These are phyloP conservation scores for Luzula sylvatica DNA, from an alignment of 176 grass and related monocot genomes.

Conservation along the genomic window DNA sequence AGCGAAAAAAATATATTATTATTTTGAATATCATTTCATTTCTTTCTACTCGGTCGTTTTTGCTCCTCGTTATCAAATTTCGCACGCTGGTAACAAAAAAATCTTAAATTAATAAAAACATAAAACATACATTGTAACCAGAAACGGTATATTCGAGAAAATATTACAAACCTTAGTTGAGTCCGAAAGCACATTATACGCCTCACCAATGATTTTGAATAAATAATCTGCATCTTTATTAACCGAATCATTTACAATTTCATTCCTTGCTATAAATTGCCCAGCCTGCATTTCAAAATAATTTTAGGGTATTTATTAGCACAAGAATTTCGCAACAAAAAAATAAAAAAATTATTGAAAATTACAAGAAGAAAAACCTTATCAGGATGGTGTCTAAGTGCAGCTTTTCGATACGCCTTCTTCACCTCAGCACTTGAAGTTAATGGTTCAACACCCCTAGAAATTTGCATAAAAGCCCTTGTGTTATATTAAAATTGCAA, in stretches of 20 bases:
- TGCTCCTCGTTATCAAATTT: slow-evolving; percentile 5
- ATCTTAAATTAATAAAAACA: not conserved
- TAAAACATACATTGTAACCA: not conserved
- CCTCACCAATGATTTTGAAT: slow-evolving; percentile 86
- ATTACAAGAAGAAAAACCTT: slow-evolving; percentile 30
- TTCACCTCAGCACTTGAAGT: slow-evolving; percentile 64
- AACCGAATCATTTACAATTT: slow-evolving; percentile 48
- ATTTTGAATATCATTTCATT: too few relatives aligned
- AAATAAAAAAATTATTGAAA: not conserved
- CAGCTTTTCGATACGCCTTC: slow-evolving; percentile 82
- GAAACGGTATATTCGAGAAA: not conserved
- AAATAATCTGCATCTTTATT: slow-evolving; percentile 69
- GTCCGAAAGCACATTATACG: slow-evolving; percentile 78
- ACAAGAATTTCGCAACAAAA: not conserved
- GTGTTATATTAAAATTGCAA: too few relatives aligned
- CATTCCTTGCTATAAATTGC: slow-evolving; percentile 59
- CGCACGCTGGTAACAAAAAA: slow-evolving; percentile 2
- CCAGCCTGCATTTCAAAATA: slow-evolving; percentile 38
- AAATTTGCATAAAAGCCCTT: too few relatives aligned
- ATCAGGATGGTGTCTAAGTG: slow-evolving; percentile 76
- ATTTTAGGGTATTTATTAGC: slow-evolving; percentile 13
- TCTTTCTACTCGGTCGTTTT: not conserved
- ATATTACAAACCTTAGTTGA: slow-evolving; percentile 40
- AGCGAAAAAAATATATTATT: too few relatives aligned
- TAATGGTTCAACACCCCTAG: slow-evolving; percentile 61